phyloP scores from a whole-genome alignment of 352 stramenopile species.

The Phytopythium aichiense region DNA sequence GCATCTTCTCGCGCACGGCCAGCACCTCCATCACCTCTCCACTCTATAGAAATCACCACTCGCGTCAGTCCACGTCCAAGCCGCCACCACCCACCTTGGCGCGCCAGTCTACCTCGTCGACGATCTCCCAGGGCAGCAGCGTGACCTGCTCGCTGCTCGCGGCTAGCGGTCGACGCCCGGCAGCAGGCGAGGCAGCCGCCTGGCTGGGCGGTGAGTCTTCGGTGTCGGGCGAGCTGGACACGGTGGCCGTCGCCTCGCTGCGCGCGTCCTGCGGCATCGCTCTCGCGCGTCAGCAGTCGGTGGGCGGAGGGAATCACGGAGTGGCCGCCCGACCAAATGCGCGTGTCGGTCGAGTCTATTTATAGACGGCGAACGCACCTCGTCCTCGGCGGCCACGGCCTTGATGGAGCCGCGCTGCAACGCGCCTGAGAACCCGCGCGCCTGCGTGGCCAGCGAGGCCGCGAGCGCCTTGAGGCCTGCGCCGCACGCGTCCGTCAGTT shows the following conservation, averaged over 20 bases:
- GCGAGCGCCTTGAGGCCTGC: conserved; percentile 8
- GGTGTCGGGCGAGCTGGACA: conserved; percentile 13
- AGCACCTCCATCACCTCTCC: conserved; percentile 32
- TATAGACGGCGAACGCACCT: not conserved
- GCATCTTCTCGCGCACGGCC: conserved; percentile 41
- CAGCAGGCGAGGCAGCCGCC: not conserved
- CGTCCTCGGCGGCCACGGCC: conserved; percentile 3
- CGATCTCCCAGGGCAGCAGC: conserved; percentile 50
- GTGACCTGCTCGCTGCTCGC: not conserved
- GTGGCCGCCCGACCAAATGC: not conserved
- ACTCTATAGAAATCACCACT: not conserved
- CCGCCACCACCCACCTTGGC: not conserved
- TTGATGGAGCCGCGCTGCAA: conserved; percentile 5
- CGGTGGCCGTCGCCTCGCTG: conserved; percentile 17
- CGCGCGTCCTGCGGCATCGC: conserved; percentile 4
- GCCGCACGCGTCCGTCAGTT: not conserved
- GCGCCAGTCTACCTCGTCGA: conserved; percentile 5
- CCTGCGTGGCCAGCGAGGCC: conserved; percentile 5
- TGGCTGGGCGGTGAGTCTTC: conserved; percentile 6
- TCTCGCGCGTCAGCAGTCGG: not conserved
- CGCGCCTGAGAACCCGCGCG: conserved; percentile 1
- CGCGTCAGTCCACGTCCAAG: not conserved
- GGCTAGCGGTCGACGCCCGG: not conserved
- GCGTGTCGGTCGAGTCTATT: not conserved
- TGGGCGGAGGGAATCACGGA: not conserved